Evolutionary conservation across 352 stramenopile genomes (phyloP), one percentile per base, ranked within the genome.

Genomic region (Pythium rishiriense): DNA sequence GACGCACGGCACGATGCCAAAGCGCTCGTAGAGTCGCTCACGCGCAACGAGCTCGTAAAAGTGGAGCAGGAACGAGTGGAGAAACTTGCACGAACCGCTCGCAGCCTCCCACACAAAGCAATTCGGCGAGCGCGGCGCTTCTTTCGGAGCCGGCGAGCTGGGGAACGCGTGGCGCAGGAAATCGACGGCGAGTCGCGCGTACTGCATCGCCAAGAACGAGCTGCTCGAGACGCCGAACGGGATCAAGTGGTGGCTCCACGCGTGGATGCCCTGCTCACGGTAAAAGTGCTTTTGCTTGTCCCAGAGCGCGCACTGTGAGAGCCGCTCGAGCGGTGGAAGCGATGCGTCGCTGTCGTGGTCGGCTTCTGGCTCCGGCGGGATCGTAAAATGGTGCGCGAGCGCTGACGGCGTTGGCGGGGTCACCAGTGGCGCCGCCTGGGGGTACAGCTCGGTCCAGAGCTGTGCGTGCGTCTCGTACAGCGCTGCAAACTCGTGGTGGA

Each of bases 21-120:
- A 64, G 0, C 57, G 53, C 37, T 70, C 53, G n/a, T 69, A 42
- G 0, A 78, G 45, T 42, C 49, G 29, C 6, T 69, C 56, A 12
- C 42, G 41, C 6, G 53, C 52, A 12, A 89, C 57, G 4, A 91
- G 48, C 1, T 72, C 64, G 33, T 74, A 81, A 24, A 94, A 91
- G 46, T 91, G 80, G 29, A 83, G 57, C 58, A 92, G 49, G 43
- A 94, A 93, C 0, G 79, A 61, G 51, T 90, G 78, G 14, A 91
- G 69, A 46, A 94, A 90, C 59, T 94, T 94, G 69, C 85, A 94
- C 14, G 83, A 93, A 4, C 83, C 85, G 47, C 85, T 92, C 3
- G 83, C 85, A 39, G 83, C 83, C 54, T 94, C 85, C 79, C 82
- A 91, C n/a, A 94, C 83, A 56, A 83, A 90, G 54, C 83, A 92